Evolutionary conservation across 2,329 filamentous ascomycete species (phyloP), one percentile per base, ranked within the genome.

Genomic region (Coniochaeta sp.): DNA sequence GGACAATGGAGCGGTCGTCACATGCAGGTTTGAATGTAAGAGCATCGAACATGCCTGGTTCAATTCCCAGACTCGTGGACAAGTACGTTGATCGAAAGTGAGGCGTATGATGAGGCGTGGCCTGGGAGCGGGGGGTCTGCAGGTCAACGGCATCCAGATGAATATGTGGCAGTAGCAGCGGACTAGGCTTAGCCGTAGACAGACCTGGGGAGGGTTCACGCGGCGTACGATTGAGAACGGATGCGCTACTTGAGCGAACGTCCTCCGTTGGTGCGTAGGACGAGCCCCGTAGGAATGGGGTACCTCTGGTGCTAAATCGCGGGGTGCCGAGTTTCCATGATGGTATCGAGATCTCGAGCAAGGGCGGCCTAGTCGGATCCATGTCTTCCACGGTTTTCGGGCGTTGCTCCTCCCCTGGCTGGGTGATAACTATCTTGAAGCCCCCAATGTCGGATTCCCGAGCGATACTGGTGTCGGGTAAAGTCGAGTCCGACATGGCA

Each of bases 241-340:
- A 85, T 42, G 81, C 76, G 58, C 79, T 80, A 63, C 88, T 90
- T 8, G 86, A 87, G 42, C 83, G 80, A 63, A 87, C 73, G 62
- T 92, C 90, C 58, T 93, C 90, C 6, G 85, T 88, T 2, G 90
- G 89, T 3, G 87, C 84, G 71, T 91, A 90, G 17, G 89, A 87
- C n/a, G 93, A 96, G 65, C 87, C 89, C 62, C 90, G 87, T 64
- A 97, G 79, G 63, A 91, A 82, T 2, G 90, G 86, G 2, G 89
- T 92, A 12, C 91, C 91, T 66, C 83, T 82, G 58, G 84, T 76
- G 64, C 89, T 93, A 73, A 96, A 96, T 61, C 86, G 85, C 19
- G 91, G 91, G 1, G 88, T 89, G 14, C 92, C 93, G 60, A 97
- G 78, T 65, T 88, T 87, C 80, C 93, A 96, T 60, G 90, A 88